phyloP scores from a whole-genome alignment of 768 basidiomycete species.

The Cyathus striatus region DNA sequence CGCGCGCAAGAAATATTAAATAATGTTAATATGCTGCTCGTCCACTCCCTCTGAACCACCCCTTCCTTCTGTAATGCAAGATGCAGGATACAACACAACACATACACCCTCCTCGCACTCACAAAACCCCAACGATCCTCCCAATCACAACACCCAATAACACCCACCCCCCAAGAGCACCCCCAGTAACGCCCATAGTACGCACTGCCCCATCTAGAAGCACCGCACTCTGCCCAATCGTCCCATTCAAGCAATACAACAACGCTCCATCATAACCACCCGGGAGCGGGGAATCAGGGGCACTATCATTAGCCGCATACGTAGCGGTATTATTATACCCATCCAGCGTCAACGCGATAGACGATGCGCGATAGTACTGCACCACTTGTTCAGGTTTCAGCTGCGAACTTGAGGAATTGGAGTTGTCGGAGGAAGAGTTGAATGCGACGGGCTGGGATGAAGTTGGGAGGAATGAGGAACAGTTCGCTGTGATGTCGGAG shows the following conservation, averaged over 20 bases:
- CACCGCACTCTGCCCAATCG: conserved; percentile 28
- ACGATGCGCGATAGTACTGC: conserved; percentile 58
- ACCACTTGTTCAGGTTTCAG: conserved; percentile 43
- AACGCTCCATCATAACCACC: conserved; percentile 30
- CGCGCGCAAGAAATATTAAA: too few relatives aligned
- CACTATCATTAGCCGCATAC: conserved; percentile 22
- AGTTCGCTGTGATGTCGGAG: conserved; percentile 31
- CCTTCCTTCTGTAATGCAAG: too few relatives aligned
- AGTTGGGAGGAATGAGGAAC: conserved; percentile 12
- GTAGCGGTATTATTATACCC: too few relatives aligned
- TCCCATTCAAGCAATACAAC: conserved; percentile 47
- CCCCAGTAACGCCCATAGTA: too few relatives aligned
- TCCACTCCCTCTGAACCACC: too few relatives aligned
- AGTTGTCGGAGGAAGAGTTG: background rate
- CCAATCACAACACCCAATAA: too few relatives aligned
- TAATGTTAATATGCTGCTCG: too few relatives aligned
- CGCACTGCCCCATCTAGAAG: background rate
- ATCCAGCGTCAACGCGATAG: conserved; percentile 45
- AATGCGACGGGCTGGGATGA: background rate
- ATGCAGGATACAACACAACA: too few relatives aligned
- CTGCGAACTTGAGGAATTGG: conserved; percentile 6
- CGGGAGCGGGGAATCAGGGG: conserved; percentile 34
- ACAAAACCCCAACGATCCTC: too few relatives aligned
- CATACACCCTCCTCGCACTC: too few relatives aligned
- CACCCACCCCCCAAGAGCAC: too few relatives aligned